These are phyloP conservation scores for Cladophialophora exuberans DNA, from an alignment of 2,329 filamentous ascomycete genomes.

Conservation along the genomic window DNA sequence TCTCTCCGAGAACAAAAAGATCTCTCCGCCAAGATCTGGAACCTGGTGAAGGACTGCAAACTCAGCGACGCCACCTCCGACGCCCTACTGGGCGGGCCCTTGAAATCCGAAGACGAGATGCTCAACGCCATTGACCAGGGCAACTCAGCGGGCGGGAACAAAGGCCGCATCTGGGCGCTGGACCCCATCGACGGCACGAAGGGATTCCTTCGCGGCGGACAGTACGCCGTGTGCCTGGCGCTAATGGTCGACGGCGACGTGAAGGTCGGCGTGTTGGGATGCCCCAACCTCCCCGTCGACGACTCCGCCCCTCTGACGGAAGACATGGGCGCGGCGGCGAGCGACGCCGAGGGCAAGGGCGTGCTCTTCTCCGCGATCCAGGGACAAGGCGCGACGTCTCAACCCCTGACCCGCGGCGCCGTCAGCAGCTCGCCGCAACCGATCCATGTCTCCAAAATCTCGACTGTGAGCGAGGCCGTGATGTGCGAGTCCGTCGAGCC, in stretches of 20 bases:
- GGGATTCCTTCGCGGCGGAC: slow-evolving; percentile 91
- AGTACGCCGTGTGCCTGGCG: slow-evolving; percentile 93
- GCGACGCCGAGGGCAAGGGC: slow-evolving; percentile 74
- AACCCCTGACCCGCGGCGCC: slow-evolving; percentile 63
- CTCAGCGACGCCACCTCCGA: slow-evolving; percentile 69
- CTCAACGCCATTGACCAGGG: slow-evolving; percentile 69
- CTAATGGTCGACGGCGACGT: slow-evolving; percentile 92
- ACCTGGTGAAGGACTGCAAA: slow-evolving; percentile 72
- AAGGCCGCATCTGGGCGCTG: slow-evolving; percentile 89
- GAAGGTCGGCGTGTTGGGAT: slow-evolving; percentile 90
- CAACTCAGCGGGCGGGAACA: slow-evolving; percentile 69
- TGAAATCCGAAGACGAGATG: slow-evolving; percentile 67
- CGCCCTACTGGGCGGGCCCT: slow-evolving; percentile 68
- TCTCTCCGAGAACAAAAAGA: slow-evolving; percentile 72
- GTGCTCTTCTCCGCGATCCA: slow-evolving; percentile 85
- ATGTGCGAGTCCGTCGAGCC: slow-evolving; percentile 98
- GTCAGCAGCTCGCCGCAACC: slow-evolving; percentile 57
- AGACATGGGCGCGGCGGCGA: slow-evolving; percentile 73
- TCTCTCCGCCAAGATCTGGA: slow-evolving; percentile 79
- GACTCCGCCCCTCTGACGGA: slow-evolving; percentile 72
- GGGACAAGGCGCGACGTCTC: slow-evolving; percentile 78
- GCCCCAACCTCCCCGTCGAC: slow-evolving; percentile 90
- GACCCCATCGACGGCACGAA: slow-evolving; percentile 98
- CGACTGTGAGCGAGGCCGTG: slow-evolving; percentile 75
- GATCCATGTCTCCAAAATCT: slow-evolving; percentile 79